Percentiles rank a stretch among this genome's conserved stretches.
phyloP scores from a whole-genome alignment of 179 eudicot genomes.

The Heliamphora pulchella region DNA sequence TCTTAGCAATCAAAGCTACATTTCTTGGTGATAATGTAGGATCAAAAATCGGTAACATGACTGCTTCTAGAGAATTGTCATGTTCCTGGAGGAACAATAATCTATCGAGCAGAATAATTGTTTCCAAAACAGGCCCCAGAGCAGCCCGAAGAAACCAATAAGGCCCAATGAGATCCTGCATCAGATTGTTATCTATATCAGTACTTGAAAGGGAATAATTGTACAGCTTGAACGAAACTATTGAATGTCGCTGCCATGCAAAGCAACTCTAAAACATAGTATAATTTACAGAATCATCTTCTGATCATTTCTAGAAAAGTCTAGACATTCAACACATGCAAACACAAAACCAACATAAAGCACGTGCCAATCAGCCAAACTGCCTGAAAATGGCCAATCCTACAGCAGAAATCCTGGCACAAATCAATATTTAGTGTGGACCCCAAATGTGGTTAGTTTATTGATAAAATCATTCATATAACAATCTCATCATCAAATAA shows the following conservation, averaged over 20 bases:
- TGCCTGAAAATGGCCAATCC: neutral
- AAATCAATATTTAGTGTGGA: no score
- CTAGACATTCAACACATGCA: neutral
- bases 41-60: slow-evolving; percentile 68
- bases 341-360: neutral
- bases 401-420: neutral
- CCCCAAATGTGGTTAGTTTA: no score
- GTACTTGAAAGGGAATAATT: neutral
- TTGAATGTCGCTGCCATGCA: neutral
- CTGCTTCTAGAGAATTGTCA: slow-evolving; percentile 36
- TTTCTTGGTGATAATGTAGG: slow-evolving; percentile 84
- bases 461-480: no score
- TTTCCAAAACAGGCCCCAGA: slow-evolving; percentile 79
- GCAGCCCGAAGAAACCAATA: slow-evolving; percentile 93
- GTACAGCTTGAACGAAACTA: neutral
- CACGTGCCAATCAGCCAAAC: neutral
- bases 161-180: slow-evolving; percentile 80
- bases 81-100: slow-evolving; percentile 83
- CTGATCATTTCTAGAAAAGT: neutral
- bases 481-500: no score
- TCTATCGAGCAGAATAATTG: slow-evolving; percentile 79
- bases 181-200: slow-evolving; percentile 5
- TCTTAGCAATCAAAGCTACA: slow-evolving; percentile 70
- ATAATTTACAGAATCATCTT: neutral
- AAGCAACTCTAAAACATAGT: neutral